Evolutionary conservation across 306 rosid species (phyloP).

Genomic region (Luffa acutangula): DNA sequence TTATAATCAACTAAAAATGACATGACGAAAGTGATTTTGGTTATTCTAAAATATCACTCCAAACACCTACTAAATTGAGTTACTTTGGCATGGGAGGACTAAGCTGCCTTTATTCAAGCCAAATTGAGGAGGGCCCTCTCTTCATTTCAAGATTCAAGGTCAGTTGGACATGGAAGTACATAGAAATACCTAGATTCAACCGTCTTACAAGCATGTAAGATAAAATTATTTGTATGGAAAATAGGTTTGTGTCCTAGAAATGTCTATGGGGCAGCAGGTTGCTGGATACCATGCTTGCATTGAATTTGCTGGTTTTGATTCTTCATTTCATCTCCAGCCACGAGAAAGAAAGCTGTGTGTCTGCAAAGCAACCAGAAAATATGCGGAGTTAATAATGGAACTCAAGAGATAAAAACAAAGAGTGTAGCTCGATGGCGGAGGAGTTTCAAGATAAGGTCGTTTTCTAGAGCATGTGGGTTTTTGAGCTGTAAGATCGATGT

Average conservation of each 20-base stretch:
- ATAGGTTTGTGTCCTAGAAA: not conserved
- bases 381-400: not conserved
- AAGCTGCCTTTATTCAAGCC: not conserved
- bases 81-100: not conserved
- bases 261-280: not conserved
- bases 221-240: not conserved
- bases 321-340: constrained; percentile 67
- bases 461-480: not conserved
- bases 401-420: not conserved
- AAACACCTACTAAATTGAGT: too few relatives aligned
- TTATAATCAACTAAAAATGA: too few relatives aligned
- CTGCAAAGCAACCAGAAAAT: constrained; percentile 21
- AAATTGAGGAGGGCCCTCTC: not conserved
- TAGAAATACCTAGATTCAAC: not conserved
- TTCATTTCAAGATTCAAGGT: not conserved
- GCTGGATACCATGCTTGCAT: constrained; percentile 38
- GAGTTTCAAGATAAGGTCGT: not conserved
- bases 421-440: not conserved
- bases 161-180: not conserved
- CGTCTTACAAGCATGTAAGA: not conserved
- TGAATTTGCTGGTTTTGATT: constrained; percentile 32
- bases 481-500: not conserved
- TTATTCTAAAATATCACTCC: too few relatives aligned
- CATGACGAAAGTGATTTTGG: too few relatives aligned
- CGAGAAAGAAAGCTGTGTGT: constrained; percentile 84